A percentile compares a stretch with the other conserved stretches of the same genome.
Evolutionary conservation across 345 rosid genomes (phyloP).

Genomic region (Acer yangbiense): DNA sequence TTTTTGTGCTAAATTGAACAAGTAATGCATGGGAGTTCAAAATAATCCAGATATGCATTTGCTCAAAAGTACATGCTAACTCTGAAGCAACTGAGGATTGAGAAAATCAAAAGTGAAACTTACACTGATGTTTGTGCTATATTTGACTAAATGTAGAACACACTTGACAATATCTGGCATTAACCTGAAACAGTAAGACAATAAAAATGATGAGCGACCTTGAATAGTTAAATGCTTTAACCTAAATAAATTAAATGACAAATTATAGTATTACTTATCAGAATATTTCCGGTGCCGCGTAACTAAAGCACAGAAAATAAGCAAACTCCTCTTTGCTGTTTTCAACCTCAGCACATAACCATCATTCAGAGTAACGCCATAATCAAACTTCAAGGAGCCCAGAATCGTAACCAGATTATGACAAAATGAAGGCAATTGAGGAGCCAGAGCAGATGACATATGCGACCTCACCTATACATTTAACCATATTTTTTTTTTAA

Average conservation of each 20-base stretch:
- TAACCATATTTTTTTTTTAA: slow-evolving; percentile 31
- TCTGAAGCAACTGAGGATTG: slow-evolving; percentile 16
- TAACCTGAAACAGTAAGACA: slow-evolving; percentile 47
- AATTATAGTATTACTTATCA: slow-evolving; percentile 56
- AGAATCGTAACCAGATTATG: slow-evolving; percentile 57
- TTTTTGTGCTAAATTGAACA: slow-evolving; percentile 17
- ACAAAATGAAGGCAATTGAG: slow-evolving; percentile 59
- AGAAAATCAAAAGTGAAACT: slow-evolving; percentile 23
- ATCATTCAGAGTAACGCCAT: slow-evolving; percentile 38
- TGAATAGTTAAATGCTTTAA: background rate
- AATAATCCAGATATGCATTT: background rate
- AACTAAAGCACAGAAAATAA: slow-evolving; percentile 64
- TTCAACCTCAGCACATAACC: slow-evolving; percentile 55
- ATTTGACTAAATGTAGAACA: slow-evolving; percentile 57
- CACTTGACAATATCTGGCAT: slow-evolving; percentile 70
- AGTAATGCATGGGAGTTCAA: background rate
- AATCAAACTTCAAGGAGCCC: slow-evolving; percentile 62
- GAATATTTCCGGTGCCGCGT: slow-evolving; percentile 84
- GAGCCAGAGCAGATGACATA: slow-evolving; percentile 72
- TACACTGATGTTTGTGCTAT: slow-evolving; percentile 61
- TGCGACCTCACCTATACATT: slow-evolving; percentile 72
- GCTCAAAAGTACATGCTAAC: slow-evolving; percentile 7
- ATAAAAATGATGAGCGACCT: slow-evolving; percentile 1
- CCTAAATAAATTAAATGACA: slow-evolving; percentile 1
- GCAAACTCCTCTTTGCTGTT: slow-evolving; percentile 79